Percentiles rank a stretch among this genome's conserved stretches.
Conservation (phyloP, 1,284 basidiomycete genomes). For the Fomitopsis palustris region DNA sequence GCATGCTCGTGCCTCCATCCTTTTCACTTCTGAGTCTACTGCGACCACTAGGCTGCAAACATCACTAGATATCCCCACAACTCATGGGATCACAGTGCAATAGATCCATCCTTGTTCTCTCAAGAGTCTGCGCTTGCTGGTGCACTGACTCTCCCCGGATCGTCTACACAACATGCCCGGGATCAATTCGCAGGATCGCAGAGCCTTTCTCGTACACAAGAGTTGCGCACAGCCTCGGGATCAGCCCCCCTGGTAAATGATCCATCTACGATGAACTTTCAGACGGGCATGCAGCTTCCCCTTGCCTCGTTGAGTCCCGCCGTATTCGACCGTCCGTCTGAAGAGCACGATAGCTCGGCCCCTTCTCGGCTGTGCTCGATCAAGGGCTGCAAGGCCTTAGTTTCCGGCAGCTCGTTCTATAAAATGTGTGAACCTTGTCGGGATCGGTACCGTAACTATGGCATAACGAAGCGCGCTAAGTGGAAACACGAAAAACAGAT, state of each 20-base stretch:
- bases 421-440: constrained; percentile 56
- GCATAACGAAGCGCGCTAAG: constrained; percentile 51
- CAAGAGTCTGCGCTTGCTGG: constrained; percentile 26
- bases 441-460: constrained; percentile 46
- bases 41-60: not conserved
- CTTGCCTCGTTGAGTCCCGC: constrained; percentile 11
- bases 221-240: not conserved
- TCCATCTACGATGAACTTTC: constrained; percentile 3
- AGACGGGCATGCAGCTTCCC: constrained; percentile 13
- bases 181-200: not conserved
- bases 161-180: not conserved
- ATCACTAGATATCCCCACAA: not conserved
- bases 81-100: constrained; percentile 19
- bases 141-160: constrained; percentile 18
- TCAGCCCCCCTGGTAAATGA: not conserved
- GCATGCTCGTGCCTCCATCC: not conserved
- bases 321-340: not conserved
- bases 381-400: constrained; percentile 47
- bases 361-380: constrained; percentile 45
- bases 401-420: constrained; percentile 39
- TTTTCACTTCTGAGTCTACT: not conserved
- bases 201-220: not conserved
- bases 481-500: constrained; percentile 45
- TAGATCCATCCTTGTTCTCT: constrained; percentile 25
- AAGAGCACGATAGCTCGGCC: constrained; percentile 12